phyloP scores from a whole-genome alignment of 2,329 filamentous ascomycete genomes.

The Colletotrichum camelliae region DNA sequence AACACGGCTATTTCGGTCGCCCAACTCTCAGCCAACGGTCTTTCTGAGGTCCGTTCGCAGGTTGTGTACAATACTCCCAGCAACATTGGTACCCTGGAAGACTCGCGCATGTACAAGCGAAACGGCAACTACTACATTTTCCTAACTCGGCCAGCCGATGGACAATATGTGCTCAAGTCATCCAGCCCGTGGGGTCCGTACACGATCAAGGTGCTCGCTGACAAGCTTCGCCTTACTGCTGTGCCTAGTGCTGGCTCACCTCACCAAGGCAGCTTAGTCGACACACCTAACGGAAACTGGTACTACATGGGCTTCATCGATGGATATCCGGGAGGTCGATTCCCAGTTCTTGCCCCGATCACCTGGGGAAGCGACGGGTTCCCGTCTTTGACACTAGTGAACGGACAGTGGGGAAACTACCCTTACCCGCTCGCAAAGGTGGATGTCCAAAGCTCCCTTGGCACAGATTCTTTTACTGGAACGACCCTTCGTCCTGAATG shows the following conservation, averaged over 20 bases:
- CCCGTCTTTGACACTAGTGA: conserved; percentile 44
- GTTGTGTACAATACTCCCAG: not conserved
- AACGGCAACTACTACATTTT: conserved; percentile 59
- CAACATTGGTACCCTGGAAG: conserved; percentile 40
- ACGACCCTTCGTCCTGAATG: conserved; percentile 47
- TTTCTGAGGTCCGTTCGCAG: not conserved
- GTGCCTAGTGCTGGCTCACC: conserved; percentile 47
- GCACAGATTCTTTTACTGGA: conserved; percentile 28
- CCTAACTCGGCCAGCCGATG: conserved; percentile 45
- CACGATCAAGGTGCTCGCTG: conserved; percentile 43
- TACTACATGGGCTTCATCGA: conserved; percentile 63
- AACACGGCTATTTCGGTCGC: conserved; percentile 23
- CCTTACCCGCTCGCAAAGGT: conserved; percentile 29
- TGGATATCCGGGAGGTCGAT: conserved; percentile 59
- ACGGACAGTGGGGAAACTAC: conserved; percentile 51
- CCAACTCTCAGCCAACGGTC: not conserved
- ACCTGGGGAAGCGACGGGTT: conserved; percentile 53
- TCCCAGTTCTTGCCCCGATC: conserved; percentile 59
- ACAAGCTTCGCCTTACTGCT: conserved; percentile 24
- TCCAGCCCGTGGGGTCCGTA: conserved; percentile 55
- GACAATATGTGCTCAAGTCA: conserved; percentile 51
- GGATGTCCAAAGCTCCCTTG: conserved; percentile 1
- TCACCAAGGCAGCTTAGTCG: conserved; percentile 61
- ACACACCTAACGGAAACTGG: conserved; percentile 58
- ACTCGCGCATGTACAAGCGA: conserved; percentile 57